A percentile compares a stretch with the other conserved stretches of the same genome.
phyloP scores from a whole-genome alignment of 495 filamentous ascomycete genomes.

The Neurospora africana region DNA sequence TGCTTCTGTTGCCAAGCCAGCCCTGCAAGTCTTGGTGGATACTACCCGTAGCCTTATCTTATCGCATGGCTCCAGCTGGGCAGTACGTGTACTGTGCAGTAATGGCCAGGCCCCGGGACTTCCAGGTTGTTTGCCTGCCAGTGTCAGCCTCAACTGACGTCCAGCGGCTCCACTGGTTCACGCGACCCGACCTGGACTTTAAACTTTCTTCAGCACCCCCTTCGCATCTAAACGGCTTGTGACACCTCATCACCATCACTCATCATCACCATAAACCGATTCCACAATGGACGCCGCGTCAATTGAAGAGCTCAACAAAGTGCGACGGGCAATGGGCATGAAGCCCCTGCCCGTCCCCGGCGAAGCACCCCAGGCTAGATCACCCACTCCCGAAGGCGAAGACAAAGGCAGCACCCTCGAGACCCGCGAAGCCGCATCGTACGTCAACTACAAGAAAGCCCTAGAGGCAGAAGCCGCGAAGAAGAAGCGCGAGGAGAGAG shows the following conservation, averaged over 20 bases:
- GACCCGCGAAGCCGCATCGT: constrained; percentile 63
- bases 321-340: constrained; percentile 80
- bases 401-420: constrained; percentile 73
- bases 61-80: constrained; percentile 8
- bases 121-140: neutral
- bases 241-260: neutral
- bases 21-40: neutral
- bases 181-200: neutral
- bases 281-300: constrained; percentile 67
- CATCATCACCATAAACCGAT: neutral
- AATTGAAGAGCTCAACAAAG: constrained; percentile 90
- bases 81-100: too few species aligned
- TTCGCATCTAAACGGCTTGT: neutral
- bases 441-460: constrained; percentile 49
- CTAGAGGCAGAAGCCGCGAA: constrained; percentile 53
- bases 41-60: constrained; percentile 12
- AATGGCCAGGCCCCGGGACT: neutral
- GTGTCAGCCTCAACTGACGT: constrained; percentile 1
- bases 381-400: constrained; percentile 29
- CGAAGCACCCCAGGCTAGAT: constrained; percentile 26
- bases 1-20: neutral
- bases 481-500: constrained; percentile 63
- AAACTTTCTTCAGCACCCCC: neutral
- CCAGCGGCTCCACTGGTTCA: neutral
- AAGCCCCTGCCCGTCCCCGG: constrained; percentile 81